phyloP scores from a whole-genome alignment of 768 basidiomycete species.

The Russula foetens region DNA sequence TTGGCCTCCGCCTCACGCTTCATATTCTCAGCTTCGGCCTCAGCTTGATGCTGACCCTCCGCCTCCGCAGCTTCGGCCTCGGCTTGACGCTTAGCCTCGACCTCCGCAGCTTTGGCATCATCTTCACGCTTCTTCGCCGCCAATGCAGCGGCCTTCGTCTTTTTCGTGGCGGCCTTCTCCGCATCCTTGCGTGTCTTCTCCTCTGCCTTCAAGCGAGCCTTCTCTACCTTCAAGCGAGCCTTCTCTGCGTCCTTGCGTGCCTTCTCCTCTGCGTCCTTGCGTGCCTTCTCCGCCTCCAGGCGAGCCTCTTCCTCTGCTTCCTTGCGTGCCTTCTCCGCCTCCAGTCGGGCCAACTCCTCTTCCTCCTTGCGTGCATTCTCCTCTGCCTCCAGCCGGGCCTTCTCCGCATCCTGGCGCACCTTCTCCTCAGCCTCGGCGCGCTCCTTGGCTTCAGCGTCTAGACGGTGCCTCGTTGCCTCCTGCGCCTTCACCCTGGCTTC shows the following conservation, averaged over 20 bases:
- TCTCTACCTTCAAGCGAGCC: neutral
- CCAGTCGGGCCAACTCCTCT: neutral
- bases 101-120: neutral
- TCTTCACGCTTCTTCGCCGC: neutral
- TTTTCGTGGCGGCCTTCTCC: neutral
- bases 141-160: neutral
- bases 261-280: neutral
- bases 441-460: constrained; percentile 10
- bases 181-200: neutral
- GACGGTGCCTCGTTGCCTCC: neutral
- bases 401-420: neutral
- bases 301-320: neutral
- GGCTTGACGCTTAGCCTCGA: neutral
- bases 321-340: neutral
- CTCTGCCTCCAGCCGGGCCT: neutral
- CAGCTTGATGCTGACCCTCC: neutral
- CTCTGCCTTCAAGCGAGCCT: neutral
- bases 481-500: constrained; percentile 6
- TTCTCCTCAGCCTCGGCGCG: neutral
- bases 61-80: neutral
- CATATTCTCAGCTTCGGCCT: neutral
- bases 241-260: neutral
- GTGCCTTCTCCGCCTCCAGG: neutral
- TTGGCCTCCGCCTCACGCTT: neutral
- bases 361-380: neutral